phyloP scores from a whole-genome alignment of 768 basidiomycete species.

The Russula olivacea region DNA sequence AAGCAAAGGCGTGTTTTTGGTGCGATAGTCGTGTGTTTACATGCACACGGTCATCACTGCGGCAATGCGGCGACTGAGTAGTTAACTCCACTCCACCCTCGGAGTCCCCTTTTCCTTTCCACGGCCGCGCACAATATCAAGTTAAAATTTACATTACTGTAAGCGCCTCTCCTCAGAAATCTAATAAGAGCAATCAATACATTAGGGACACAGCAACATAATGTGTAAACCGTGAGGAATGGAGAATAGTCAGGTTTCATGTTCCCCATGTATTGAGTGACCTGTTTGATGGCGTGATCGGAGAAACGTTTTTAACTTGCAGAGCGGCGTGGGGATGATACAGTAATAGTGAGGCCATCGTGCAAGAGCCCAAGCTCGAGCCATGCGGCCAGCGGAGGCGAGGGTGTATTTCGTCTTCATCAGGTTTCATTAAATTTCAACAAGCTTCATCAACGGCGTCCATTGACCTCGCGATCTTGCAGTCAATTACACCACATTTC shows the following conservation, averaged over 20 bases:
- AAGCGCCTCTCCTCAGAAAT: neutral
- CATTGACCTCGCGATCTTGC: neutral
- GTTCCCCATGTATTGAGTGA: neutral
- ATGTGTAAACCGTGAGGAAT: neutral
- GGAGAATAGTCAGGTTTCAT: conserved; percentile 1
- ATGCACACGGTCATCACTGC: neutral
- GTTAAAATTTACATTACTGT: neutral
- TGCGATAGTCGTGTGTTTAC: conserved; percentile 2
- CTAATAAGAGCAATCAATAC: neutral
- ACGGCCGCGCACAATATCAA: neutral
- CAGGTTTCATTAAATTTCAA: neutral
- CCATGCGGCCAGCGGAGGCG: neutral
- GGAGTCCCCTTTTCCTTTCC: neutral
- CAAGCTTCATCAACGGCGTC: neutral
- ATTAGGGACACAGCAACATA: neutral
- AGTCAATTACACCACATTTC: neutral
- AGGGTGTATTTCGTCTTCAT: neutral
- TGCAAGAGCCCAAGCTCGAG: neutral
- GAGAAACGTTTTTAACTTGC: neutral
- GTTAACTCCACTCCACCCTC: neutral
- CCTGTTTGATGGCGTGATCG: neutral
- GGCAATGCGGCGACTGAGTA: conserved; percentile 10
- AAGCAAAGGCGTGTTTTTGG: neutral
- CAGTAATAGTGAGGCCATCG: neutral
- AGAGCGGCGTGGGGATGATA: neutral